Evolutionary conservation across 768 basidiomycete species (phyloP).

Genomic region (Lenzites betulinus): DNA sequence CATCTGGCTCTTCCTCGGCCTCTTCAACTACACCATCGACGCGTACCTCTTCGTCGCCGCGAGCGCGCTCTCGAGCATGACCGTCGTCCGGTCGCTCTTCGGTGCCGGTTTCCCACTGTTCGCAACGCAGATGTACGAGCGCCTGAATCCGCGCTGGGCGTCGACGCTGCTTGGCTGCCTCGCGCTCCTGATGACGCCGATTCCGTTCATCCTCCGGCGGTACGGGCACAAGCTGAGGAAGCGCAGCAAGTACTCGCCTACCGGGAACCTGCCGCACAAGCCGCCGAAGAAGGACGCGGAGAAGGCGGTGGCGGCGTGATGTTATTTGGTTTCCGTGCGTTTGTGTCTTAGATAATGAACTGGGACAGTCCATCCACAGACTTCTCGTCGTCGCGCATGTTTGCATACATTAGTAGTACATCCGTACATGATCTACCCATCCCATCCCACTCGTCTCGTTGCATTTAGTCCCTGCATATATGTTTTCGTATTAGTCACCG

Average conservation of each 20-base stretch:
- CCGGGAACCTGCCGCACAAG: constrained; percentile 11
- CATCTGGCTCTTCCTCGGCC: constrained; percentile 57
- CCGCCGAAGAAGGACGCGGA: neutral
- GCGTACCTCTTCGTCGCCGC: constrained; percentile 60
- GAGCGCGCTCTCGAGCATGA: constrained; percentile 58
- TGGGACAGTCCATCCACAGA: no score
- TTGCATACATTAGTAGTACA: neutral
- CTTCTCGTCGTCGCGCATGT: neutral
- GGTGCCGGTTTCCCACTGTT: constrained; percentile 34
- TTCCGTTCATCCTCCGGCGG: constrained; percentile 31
- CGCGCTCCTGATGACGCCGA: constrained; percentile 54
- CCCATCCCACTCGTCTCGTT: no score
- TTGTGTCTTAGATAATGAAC: neutral
- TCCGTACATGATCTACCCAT: no score
- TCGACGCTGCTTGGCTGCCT: constrained; percentile 58
- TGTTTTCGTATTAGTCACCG: no score
- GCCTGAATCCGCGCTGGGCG: constrained; percentile 57
- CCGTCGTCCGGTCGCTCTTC: constrained; percentile 47
- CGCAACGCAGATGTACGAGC: constrained; percentile 49
- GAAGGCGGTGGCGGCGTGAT: neutral
- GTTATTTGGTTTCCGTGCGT: neutral
- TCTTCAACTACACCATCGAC: constrained; percentile 67
- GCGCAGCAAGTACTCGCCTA: constrained; percentile 31
- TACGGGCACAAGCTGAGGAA: constrained; percentile 29
- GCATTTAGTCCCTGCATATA: no score